Evolutionary conservation across 768 basidiomycete species (phyloP).

Genomic region (Goffeauzyma gilvescens): DNA sequence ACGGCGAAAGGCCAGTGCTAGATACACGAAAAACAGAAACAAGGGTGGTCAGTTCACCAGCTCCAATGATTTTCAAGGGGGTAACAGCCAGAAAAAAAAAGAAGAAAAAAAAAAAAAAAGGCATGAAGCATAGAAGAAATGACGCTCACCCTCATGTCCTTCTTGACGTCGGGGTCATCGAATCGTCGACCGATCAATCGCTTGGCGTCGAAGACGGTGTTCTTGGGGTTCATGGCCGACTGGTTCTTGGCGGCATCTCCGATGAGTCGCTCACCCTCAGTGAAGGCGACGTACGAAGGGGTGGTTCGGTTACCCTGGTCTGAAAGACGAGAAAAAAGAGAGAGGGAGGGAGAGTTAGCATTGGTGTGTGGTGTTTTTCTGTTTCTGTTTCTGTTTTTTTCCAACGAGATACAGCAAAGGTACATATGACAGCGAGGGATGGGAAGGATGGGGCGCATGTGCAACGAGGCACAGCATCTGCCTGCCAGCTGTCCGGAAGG

Average conservation of each 20-base stretch:
- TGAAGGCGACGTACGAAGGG: conserved; percentile 98
- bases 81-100: too few relatives aligned
- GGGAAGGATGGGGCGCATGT: too few relatives aligned
- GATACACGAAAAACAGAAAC: neutral
- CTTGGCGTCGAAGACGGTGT: conserved; percentile 98
- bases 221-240: conserved; percentile 97
- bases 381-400: too few relatives aligned
- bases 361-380: too few relatives aligned
- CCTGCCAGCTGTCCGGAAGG: too few relatives aligned
- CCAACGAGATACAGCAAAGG: too few relatives aligned
- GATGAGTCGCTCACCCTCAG: conserved; percentile 84
- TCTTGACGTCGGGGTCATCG: conserved; percentile 44
- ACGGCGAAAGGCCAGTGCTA: conserved; percentile 94
- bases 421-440: too few relatives aligned
- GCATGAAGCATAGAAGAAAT: neutral
- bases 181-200: conserved; percentile 94
- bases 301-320: conserved; percentile 90
- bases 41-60: neutral
- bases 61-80: neutral
- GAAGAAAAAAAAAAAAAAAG: too few relatives aligned
- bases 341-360: neutral
- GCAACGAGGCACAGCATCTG: neutral
- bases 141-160: conserved; percentile 36
- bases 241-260: conserved; percentile 82
- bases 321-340: conserved; percentile 6